These are phyloP conservation scores for Aspergillus sojae DNA, from an alignment of 2,329 filamentous ascomycete species.

Conservation along the genomic window DNA sequence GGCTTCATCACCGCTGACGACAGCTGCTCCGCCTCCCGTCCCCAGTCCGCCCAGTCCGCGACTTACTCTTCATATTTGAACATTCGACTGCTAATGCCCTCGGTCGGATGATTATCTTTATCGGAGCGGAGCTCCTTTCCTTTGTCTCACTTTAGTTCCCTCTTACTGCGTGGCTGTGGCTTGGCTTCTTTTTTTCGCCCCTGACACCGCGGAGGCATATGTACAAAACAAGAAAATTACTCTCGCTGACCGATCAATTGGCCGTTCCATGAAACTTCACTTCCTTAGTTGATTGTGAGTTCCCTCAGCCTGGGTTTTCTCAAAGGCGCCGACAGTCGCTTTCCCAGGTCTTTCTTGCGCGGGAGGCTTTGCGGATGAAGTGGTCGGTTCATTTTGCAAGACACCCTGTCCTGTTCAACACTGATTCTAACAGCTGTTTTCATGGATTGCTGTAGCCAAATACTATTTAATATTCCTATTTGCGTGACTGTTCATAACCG, in stretches of 20 bases:
- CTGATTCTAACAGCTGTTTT: neutral
- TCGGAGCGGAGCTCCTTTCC: neutral
- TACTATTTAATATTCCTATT: conserved; percentile 1
- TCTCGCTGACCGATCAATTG: neutral
- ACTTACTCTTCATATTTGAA: no score
- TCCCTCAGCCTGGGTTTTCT: neutral
- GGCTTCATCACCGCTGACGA: conserved; percentile 5
- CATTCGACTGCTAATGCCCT: neutral
- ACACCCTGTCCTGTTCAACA: neutral
- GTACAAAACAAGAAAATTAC: neutral
- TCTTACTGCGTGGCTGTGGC: neutral
- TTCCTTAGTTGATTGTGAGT: neutral
- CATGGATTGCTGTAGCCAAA: neutral
- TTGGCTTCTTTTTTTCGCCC: neutral
- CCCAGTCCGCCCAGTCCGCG: neutral
- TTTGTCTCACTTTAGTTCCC: neutral
- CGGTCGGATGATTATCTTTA: neutral
- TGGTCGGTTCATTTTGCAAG: neutral
- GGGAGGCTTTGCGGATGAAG: neutral
- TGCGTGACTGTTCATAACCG: conserved; percentile 12
- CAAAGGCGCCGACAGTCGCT: neutral
- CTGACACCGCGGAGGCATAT: neutral
- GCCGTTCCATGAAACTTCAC: neutral
- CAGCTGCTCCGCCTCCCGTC: neutral
- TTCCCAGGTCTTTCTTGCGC: neutral